Base-by-base conservation (phyloP, 345 rosid genomes). In the Gossypium stocksii region DNA sequence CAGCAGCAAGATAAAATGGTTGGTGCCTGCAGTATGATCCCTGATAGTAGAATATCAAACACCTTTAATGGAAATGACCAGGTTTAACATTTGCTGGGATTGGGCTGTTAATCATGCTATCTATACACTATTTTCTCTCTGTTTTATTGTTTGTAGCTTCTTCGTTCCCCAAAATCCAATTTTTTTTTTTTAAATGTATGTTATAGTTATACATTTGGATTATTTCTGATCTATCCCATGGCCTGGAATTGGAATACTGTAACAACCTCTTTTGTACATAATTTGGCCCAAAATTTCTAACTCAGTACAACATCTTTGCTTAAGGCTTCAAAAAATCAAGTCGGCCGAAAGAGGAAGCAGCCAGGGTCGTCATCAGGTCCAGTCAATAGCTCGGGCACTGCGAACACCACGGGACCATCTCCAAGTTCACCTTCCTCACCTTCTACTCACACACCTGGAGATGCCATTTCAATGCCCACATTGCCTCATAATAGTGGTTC, bases 341-440 rank as follows among this genome's bases (percentile, higher is more conserved):
- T 76, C 77, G 80, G 77, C 43, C 83, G 88, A 57, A 88, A 84
- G 80, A 84, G 89, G 70, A 87, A 85, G 74, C 88, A 81, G 49
- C 76, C 86, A 49, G 84, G 75, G 51, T 83, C 90, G 23, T 85
- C 84, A 68, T 80, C 89, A 44, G 88, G 90, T 76, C 86, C 92
- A 41, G 86, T 87, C 54, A 83, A 82, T 71, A 87, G 85, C 80
- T 85, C 87, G 23, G 88, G 89, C 52, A 83, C 86, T 77, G 89
- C 79, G 34, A 84, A 88, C 72, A 82, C 87, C 17, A 63, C 83
- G 34, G 90, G 86, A 63, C 88, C 86, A 72, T 76, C 88, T 56
- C 86, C 90, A 67, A 86, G 85, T 78, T 85, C 88, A 70, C 87
- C 86, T 14, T 88, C 90, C 74, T 80, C 89, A 0, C 84, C 89